A percentile compares a stretch with the other conserved stretches of the same genome.
These are phyloP conservation scores for Nemania abortiva DNA, from an alignment of 2,329 filamentous ascomycete species.

Conservation along the genomic window DNA sequence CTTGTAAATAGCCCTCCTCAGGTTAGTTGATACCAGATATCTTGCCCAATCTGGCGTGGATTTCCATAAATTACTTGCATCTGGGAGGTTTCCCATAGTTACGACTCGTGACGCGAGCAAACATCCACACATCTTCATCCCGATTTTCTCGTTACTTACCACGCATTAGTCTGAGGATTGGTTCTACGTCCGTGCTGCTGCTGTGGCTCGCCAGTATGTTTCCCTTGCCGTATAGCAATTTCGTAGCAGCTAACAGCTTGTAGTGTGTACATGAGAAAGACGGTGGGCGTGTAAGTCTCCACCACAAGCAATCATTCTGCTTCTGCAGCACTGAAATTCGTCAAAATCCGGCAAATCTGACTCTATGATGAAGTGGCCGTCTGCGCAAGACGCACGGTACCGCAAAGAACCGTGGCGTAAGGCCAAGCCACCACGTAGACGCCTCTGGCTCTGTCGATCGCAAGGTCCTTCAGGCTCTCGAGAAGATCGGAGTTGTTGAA, in stretches of 20 bases:
- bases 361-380: constrained; percentile 68
- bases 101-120: background rate
- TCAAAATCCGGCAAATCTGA: constrained; percentile 75
- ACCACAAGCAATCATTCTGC: constrained; percentile 72
- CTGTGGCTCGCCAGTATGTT: constrained; percentile 71
- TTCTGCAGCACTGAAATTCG: background rate
- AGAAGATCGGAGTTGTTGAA: constrained; percentile 99
- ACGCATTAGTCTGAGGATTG: constrained; percentile 90
- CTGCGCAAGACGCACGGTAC: constrained; percentile 96
- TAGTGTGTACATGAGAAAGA: constrained; percentile 99
- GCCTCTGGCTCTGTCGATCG: constrained; percentile 96
- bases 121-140: background rate
- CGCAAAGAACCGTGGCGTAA: constrained; percentile 95
- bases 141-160: constrained; percentile 13
- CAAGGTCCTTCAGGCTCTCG: constrained; percentile 95
- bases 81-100: background rate
- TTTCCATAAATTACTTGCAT: background rate
- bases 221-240: background rate
- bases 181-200: constrained; percentile 91
- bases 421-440: constrained; percentile 94
- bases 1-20: constrained; percentile 34
- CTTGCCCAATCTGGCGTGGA: background rate
- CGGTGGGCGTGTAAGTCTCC: constrained; percentile 80
- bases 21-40: constrained; percentile 26
- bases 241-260: constrained; percentile 58